Conservation (phyloP, 306 rosid genomes). For the Citrullus mucosospermus region DNA sequence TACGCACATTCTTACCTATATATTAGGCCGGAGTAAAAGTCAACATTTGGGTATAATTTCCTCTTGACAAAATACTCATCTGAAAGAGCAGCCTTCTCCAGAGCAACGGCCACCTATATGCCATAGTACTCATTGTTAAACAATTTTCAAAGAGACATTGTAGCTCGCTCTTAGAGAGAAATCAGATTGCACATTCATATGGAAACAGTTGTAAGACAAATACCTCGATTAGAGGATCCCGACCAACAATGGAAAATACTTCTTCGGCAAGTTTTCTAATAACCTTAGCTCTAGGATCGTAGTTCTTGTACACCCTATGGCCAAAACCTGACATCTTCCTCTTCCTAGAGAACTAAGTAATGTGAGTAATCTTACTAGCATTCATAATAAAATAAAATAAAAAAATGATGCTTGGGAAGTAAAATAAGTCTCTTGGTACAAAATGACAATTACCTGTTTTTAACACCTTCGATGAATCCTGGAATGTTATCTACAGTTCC, state of each 20-base stretch:
- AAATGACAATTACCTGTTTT: conserved; percentile 40
- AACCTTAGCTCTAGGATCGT: conserved; percentile 90
- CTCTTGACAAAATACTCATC: conserved; percentile 80
- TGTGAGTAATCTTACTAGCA: not conserved
- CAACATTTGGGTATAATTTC: conserved; percentile 86
- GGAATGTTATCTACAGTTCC: conserved; percentile 80
- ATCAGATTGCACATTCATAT: not conserved
- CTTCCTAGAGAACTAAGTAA: conserved; percentile 37
- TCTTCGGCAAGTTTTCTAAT: conserved; percentile 63
- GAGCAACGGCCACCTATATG: conserved; percentile 68
- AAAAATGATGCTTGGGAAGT: not conserved
- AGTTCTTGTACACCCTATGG: conserved; percentile 87
- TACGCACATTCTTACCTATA: conserved; percentile 31
- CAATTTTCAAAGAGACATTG: not conserved
- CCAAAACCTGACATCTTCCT: conserved; percentile 93
- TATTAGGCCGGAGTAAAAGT: conserved; percentile 84
- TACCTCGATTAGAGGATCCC: conserved; percentile 91
- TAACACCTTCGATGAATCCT: conserved; percentile 80
- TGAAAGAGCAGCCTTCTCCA: conserved; percentile 79
- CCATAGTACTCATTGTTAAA: not conserved
- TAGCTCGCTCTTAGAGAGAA: not conserved
- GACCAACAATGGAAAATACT: conserved; percentile 84
- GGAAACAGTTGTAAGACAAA: not conserved
- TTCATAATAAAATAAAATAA: not conserved
- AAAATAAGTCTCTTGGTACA: not conserved